phyloP scores from a whole-genome alignment of 2,329 filamentous ascomycete species.

The Paecilomyces variotii region DNA sequence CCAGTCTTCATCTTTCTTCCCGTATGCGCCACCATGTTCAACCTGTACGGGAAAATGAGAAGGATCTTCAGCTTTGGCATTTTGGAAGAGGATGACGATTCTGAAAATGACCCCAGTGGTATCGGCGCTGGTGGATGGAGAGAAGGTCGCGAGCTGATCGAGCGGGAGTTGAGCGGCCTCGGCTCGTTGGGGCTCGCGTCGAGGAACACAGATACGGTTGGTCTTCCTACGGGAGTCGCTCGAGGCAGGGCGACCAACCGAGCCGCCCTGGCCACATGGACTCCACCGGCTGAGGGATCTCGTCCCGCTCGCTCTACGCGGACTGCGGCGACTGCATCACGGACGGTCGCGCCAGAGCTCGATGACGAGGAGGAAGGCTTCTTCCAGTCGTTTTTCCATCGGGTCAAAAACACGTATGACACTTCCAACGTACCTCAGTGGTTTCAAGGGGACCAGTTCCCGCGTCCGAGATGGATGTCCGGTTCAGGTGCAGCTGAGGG shows the following conservation, averaged over 20 bases:
- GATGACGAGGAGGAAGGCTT: constrained; percentile 71
- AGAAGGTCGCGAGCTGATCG: constrained; percentile 83
- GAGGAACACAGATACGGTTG: constrained; percentile 21
- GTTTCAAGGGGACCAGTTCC: constrained; percentile 67
- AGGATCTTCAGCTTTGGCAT: constrained; percentile 71
- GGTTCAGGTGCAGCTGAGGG: constrained; percentile 40
- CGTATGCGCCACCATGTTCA: constrained; percentile 77
- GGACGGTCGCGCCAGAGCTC: constrained; percentile 34
- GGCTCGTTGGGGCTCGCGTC: constrained; percentile 38
- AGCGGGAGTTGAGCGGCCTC: constrained; percentile 67
- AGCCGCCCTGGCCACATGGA: constrained; percentile 24
- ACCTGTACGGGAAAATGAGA: constrained; percentile 75
- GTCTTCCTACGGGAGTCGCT: constrained; percentile 15
- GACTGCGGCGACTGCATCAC: constrained; percentile 26
- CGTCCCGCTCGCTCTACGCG: constrained; percentile 19
- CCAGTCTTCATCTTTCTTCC: constrained; percentile 82
- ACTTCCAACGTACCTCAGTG: constrained; percentile 73
- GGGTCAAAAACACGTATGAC: constrained; percentile 88
- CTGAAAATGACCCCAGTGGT: constrained; percentile 50
- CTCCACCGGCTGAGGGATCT: constrained; percentile 22
- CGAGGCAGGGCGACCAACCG: constrained; percentile 17
- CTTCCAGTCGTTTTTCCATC: constrained; percentile 72
- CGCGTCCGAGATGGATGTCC: constrained; percentile 75
- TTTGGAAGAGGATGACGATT: constrained; percentile 63
- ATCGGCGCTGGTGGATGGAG: constrained; percentile 81